Evolutionary conservation across 2,329 filamentous ascomycete genomes (phyloP).

Genomic region (Fusarium domesticum): DNA sequence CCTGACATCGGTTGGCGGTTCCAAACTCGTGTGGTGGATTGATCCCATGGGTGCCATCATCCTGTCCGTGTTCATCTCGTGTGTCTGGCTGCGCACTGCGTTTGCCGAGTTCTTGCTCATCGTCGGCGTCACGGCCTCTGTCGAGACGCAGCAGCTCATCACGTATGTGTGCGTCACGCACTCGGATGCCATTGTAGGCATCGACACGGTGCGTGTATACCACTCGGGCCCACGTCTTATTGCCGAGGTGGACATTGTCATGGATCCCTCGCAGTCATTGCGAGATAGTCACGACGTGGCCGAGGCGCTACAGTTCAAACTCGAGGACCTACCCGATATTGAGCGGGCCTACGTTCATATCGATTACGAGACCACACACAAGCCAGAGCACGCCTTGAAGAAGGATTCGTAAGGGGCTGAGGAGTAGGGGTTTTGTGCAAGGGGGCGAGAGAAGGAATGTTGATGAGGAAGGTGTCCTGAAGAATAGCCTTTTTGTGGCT

Average conservation of each 20-base stretch:
- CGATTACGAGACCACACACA: conserved; percentile 94
- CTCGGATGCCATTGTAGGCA: conserved; percentile 73
- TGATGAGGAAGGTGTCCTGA: not conserved
- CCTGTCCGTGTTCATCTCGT: conserved; percentile 73
- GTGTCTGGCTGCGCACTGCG: conserved; percentile 80
- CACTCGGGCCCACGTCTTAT: conserved; percentile 86
- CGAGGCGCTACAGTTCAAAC: conserved; percentile 88
- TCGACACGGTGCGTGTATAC: conserved; percentile 94
- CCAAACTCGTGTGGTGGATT: conserved; percentile 89
- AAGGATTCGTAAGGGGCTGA: conserved; percentile 51
- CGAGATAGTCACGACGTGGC: conserved; percentile 86
- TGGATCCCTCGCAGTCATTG: conserved; percentile 72
- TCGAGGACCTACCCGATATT: conserved; percentile 87
- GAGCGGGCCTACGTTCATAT: conserved; percentile 96
- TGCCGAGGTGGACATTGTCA: conserved; percentile 94
- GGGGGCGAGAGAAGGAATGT: not conserved
- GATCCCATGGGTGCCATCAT: conserved; percentile 89
- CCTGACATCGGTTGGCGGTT: conserved; percentile 84
- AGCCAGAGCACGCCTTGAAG: conserved; percentile 73
- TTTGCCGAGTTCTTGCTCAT: conserved; percentile 87
- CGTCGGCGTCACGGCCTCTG: conserved; percentile 83
- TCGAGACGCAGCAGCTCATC: conserved; percentile 85
- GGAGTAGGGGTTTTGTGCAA: not conserved
- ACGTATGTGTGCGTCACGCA: conserved; percentile 92
- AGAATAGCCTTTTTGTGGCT: not conserved